Evolutionary conservation across 1,139 yeast species (phyloP).

Genomic region (Yamadazyma aaseri): DNA sequence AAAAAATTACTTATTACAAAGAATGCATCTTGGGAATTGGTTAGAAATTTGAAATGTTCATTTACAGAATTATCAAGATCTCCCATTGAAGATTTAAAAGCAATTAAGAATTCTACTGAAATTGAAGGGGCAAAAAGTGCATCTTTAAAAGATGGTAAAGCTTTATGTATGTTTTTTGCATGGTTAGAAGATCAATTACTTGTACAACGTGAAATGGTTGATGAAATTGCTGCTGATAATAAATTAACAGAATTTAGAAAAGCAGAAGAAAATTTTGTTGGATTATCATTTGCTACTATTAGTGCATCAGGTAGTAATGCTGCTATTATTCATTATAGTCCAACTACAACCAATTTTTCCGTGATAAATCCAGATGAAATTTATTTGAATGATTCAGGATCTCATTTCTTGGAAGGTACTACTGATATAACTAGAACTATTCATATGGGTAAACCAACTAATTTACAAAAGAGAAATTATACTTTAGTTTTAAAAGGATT

Average conservation of each 20-base stretch:
- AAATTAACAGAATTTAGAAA: conserved; percentile 65
- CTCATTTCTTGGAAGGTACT: conserved; percentile 92
- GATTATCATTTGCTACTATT: conserved; percentile 88
- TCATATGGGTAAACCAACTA: conserved; percentile 71
- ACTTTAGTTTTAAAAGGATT: conserved; percentile 93
- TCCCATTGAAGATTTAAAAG: conserved; percentile 70
- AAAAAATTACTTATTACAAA: conserved; percentile 59
- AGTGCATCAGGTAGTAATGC: conserved; percentile 93
- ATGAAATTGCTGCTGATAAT: conserved; percentile 78
- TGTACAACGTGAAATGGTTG: conserved; percentile 55
- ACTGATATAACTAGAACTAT: conserved; percentile 94
- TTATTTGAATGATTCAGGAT: conserved; percentile 89
- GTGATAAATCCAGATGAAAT: conserved; percentile 74
- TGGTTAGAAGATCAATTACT: conserved; percentile 78
- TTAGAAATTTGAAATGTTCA: conserved; percentile 47
- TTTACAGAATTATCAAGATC: conserved; percentile 50
- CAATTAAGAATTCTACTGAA: conserved; percentile 74
- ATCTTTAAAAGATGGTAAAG: conserved; percentile 85
- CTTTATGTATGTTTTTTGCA: conserved; percentile 72
- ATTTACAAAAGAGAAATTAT: conserved; percentile 70
- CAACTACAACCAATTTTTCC: conserved; percentile 51
- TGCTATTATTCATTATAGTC: conserved; percentile 89
- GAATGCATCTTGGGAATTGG: conserved; percentile 79
- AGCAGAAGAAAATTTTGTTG: conserved; percentile 62
- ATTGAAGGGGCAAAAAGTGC: conserved; percentile 73